Conservation (phyloP, 805 yeast species). For the Saccharomyces jurei region DNA sequence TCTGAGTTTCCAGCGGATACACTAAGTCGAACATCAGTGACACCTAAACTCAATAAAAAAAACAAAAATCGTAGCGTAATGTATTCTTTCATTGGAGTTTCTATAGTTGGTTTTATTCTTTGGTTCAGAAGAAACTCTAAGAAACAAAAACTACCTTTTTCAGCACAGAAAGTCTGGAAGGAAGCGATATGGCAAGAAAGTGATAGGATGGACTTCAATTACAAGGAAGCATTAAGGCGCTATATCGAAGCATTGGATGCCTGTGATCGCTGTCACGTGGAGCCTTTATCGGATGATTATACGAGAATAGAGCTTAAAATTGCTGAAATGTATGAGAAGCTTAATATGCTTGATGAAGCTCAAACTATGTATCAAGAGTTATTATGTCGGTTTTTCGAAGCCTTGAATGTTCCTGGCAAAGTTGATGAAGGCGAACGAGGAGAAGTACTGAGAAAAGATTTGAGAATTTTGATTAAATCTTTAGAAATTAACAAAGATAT, state of each 20-base stretch:
- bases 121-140: background rate
- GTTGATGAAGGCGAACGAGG: constrained; percentile 35
- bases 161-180: constrained; percentile 34
- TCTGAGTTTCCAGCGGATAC: background rate
- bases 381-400: constrained; percentile 48
- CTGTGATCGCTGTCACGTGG: constrained; percentile 45
- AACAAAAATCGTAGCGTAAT: background rate
- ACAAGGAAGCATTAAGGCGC: constrained; percentile 55
- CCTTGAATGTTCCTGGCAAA: constrained; percentile 37
- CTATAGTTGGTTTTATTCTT: background rate
- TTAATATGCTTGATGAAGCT: constrained; percentile 57
- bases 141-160: background rate
- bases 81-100: background rate
- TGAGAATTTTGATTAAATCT: constrained; percentile 59
- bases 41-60: background rate
- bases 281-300: constrained; percentile 63
- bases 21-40: background rate
- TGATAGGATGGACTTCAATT: constrained; percentile 48
- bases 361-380: constrained; percentile 59
- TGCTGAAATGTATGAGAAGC: constrained; percentile 76
- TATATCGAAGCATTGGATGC: constrained; percentile 69
- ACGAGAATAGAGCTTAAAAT: constrained; percentile 85
- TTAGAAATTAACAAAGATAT: constrained; percentile 49
- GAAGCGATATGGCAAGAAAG: constrained; percentile 80
- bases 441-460: constrained; percentile 59